A percentile compares a stretch with the other conserved stretches of the same genome.
Evolutionary conservation across 352 stramenopile genomes (phyloP).

Genomic region (Phytophthora nicotianae): DNA sequence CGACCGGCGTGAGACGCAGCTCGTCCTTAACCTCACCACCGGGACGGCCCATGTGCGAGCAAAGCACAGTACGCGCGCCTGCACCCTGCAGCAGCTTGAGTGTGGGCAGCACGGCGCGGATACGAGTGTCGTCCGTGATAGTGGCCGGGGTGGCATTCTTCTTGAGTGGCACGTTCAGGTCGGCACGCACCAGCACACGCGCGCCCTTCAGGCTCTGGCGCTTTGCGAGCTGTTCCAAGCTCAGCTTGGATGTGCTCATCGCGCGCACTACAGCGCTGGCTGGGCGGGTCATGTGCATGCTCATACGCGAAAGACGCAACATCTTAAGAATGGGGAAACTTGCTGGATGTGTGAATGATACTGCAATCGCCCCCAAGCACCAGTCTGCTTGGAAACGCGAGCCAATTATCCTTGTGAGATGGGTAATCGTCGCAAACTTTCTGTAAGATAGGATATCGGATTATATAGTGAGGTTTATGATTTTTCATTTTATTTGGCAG

Average conservation of each 20-base stretch:
- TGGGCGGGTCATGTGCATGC: conserved; percentile 11
- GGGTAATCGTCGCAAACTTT: conserved; percentile 10
- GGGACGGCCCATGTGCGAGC: conserved; percentile 97
- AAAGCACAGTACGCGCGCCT: conserved; percentile 95
- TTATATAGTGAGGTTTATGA: too few relatives aligned
- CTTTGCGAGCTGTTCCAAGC: conserved; percentile 64
- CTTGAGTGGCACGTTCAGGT: conserved; percentile 99
- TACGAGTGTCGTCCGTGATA: conserved; percentile 97
- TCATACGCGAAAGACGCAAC: conserved; percentile 33
- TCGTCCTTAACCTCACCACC: conserved; percentile 89
- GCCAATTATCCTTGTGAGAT: conserved; percentile 21
- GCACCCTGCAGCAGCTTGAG: conserved; percentile 92
- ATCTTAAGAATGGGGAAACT: conserved; percentile 15
- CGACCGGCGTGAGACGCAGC: conserved; percentile 92
- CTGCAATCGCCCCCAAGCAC: conserved; percentile 17
- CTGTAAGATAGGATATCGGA: neutral
- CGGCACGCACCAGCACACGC: conserved; percentile 97
- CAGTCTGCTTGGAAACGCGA: conserved; percentile 28
- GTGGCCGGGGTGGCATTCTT: conserved; percentile 86
- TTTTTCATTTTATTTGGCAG: too few relatives aligned
- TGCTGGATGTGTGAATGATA: conserved; percentile 18
- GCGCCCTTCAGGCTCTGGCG: conserved; percentile 90
- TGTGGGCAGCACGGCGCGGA: conserved; percentile 95
- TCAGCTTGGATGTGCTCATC: conserved; percentile 72
- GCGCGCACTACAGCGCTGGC: conserved; percentile 18